Base-by-base conservation (phyloP, 1,284 basidiomycete species). In the Fereydounia khargensis region DNA sequence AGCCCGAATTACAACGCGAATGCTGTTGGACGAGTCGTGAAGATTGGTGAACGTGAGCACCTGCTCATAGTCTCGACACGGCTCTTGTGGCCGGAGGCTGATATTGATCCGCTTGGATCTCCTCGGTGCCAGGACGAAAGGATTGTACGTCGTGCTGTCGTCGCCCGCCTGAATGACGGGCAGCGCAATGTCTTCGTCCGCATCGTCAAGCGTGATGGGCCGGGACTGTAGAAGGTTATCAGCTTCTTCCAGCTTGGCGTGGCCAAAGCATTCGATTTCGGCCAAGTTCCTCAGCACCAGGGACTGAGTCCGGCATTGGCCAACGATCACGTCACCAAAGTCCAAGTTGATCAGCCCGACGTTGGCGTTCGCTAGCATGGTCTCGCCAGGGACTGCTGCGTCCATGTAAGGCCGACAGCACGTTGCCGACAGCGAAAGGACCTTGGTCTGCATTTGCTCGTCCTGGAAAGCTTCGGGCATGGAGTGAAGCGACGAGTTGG, bases 321-420 rank as follows among this genome's bases (percentile, higher is more conserved):
- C 69, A 6, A 73, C 71, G 21, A 73, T 51, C 23, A 74, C 51
- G 39, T 75, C 72, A 47, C 73, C 69, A 41, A 74, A 67, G 46
- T 74, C 70, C 35, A 73, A 41, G 24, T 55, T 51, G 27, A 71
- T 52, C 40, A 48, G 46, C 3, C 59, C 53, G 24, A 52, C 44
- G 17, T 35, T 25, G 41, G 42, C 44, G 8, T 44, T 48, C 39
- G 47, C 50, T 3, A 42, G 27, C 3, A 40, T 13, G 6, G 44
- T 22, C 7, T 23, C 21, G 0, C 45, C 38, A 21, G 53, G 43
- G 30, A 54, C 48, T n/a, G 48, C 51, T 21, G 53, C 51, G 16
- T 58, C 55, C 21, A 54, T 50, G 23, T 49, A 47, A 1, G 63
- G 65, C 18, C 55, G 47, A 39, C 62, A 66, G 25, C 48, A 62